Conservation (phyloP, 768 basidiomycete species). For the Psilocybe subaeruginosa region DNA sequence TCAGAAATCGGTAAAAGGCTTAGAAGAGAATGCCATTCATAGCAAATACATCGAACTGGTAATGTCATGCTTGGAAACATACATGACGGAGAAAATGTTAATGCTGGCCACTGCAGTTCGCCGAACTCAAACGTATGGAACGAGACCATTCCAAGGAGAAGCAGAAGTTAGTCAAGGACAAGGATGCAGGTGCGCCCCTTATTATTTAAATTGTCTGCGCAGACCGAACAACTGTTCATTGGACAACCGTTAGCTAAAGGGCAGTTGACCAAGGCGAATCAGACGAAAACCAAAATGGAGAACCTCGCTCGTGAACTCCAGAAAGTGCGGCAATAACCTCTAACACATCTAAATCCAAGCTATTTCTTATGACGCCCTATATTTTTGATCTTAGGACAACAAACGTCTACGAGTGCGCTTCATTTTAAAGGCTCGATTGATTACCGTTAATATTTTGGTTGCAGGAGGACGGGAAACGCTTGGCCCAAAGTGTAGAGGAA, state of each 20-base stretch:
- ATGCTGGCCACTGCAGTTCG: conserved; percentile 58
- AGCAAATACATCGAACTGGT: conserved; percentile 90
- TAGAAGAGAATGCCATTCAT: conserved; percentile 83
- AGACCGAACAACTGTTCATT: conserved; percentile 8
- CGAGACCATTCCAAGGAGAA: conserved; percentile 91
- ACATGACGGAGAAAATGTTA: conserved; percentile 9
- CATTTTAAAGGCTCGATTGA: not conserved
- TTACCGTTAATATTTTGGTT: conserved; percentile 17
- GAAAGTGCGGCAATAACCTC: conserved; percentile 57
- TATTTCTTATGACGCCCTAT: conserved; percentile 15
- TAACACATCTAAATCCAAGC: conserved; percentile 10
- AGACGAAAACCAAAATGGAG: conserved; percentile 89
- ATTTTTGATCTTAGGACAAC: conserved; percentile 65
- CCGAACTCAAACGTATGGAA: conserved; percentile 85
- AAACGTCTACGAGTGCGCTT: conserved; percentile 78
- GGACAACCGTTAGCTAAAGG: conserved; percentile 62
- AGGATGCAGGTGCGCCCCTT: conserved; percentile 71
- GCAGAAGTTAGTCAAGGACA: conserved; percentile 89
- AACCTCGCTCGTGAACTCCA: conserved; percentile 87
- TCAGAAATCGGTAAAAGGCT: conserved; percentile 80
- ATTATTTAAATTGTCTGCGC: conserved; percentile 4
- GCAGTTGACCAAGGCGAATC: conserved; percentile 85
- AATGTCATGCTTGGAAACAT: conserved; percentile 30
- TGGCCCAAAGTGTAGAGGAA: conserved; percentile 81
- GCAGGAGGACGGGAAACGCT: conserved; percentile 86